A percentile compares a stretch with the other conserved stretches of the same genome.
phyloP scores from a whole-genome alignment of 768 basidiomycete species.

The Hypholoma fasciculare region DNA sequence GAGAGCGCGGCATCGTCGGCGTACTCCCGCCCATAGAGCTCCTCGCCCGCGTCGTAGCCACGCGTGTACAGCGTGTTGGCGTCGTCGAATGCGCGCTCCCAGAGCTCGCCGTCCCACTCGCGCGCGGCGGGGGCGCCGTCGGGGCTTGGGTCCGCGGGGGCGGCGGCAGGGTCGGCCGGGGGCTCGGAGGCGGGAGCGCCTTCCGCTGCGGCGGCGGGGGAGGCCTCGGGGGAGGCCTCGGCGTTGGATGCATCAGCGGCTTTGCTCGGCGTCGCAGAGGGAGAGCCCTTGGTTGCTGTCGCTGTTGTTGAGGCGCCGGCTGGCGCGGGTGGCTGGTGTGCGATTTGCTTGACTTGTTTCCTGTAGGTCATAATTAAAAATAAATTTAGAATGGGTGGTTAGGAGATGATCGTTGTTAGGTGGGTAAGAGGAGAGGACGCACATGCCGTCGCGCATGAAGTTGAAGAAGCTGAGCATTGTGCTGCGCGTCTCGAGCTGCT shows the following conservation, averaged over 20 bases:
- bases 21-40: not conserved
- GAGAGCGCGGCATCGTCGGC: not conserved
- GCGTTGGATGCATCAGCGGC: not conserved
- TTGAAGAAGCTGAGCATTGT: not conserved
- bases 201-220: not conserved
- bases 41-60: not conserved
- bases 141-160: not conserved
- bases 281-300: not conserved
- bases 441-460: slow-evolving; percentile 5
- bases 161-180: not conserved
- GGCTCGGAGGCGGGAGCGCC: not conserved
- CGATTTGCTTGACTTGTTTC: not conserved
- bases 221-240: not conserved
- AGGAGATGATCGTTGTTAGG: no score
- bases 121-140: no score
- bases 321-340: not conserved
- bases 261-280: not conserved
- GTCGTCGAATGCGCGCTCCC: not conserved
- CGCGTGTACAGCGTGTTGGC: not conserved
- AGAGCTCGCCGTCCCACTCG: no score
- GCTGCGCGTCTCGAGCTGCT: not conserved
- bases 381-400: no score
- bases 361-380: not conserved
- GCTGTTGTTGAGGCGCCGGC: not conserved
- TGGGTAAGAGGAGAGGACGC: not conserved